Conservation (phyloP, 305 asterid species). For the Fraxinus xanthoxyloides region DNA sequence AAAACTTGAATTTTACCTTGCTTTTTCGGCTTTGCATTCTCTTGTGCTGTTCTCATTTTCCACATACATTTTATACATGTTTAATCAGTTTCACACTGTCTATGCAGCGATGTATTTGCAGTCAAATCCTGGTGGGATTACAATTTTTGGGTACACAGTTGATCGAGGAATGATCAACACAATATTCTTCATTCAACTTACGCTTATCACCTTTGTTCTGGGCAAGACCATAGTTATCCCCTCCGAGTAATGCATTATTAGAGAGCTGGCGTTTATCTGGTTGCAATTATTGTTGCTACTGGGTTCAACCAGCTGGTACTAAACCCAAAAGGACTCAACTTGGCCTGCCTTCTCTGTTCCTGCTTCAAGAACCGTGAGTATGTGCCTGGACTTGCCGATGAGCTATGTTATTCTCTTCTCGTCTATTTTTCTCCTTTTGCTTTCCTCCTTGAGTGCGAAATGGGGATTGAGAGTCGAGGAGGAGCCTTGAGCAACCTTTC, state of each 20-base stretch:
- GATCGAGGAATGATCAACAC: constrained; percentile 84
- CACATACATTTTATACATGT: not conserved
- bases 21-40: not conserved
- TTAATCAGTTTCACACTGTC: not conserved
- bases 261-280: not conserved
- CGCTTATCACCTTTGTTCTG: constrained; percentile 63
- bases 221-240: constrained; percentile 61
- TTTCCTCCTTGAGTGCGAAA: not conserved
- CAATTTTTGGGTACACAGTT: constrained; percentile 79
- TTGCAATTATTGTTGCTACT: not conserved
- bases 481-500: not conserved
- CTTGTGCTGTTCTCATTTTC: not conserved
- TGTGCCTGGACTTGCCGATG: not conserved
- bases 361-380: not conserved
- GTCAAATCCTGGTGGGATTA: constrained; percentile 80
- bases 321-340: not conserved
- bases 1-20: not conserved
- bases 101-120: constrained; percentile 79
- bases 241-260: constrained; percentile 22
- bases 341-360: not conserved
- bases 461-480: not conserved
- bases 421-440: not conserved
- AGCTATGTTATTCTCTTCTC: not conserved
- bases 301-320: not conserved
- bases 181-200: constrained; percentile 64